A percentile compares a stretch with the other conserved stretches of the same genome.
Evolutionary conservation across 2,329 filamentous ascomycete species (phyloP).

Genomic region (Diaporthe nobilis): DNA sequence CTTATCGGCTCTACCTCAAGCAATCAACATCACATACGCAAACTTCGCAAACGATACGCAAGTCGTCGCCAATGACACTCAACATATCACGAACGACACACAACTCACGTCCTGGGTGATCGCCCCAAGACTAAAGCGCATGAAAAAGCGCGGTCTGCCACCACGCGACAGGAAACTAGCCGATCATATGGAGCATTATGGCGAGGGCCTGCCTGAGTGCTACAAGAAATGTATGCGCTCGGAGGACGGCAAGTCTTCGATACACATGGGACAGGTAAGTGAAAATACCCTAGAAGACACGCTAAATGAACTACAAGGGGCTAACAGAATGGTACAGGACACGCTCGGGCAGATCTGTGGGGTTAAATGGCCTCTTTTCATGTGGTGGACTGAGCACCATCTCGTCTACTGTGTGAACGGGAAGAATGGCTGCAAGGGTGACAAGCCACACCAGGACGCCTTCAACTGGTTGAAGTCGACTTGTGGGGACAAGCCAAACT

Average conservation of each 20-base stretch:
- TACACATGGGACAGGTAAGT: slow-evolving; percentile 3
- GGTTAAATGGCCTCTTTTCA: neutral
- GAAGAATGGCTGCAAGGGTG: neutral
- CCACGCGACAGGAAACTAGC: neutral
- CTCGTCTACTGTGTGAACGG: neutral
- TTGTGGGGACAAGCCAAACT: neutral
- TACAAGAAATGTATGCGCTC: slow-evolving; percentile 10
- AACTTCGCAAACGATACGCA: neutral
- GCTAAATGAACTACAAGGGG: neutral
- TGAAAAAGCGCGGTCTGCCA: neutral
- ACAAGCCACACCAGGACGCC: neutral
- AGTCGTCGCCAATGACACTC: neutral
- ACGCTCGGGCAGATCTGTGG: neutral
- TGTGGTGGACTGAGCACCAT: neutral
- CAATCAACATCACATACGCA: neutral
- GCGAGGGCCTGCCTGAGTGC: neutral
- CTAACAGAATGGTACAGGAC: neutral
- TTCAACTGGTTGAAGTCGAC: neutral
- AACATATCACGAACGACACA: neutral
- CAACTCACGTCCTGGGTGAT: neutral
- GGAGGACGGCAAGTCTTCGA: neutral
- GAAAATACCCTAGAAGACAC: neutral
- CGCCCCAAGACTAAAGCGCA: neutral
- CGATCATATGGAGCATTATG: slow-evolving; percentile 3
- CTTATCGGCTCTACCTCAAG: neutral